These are phyloP conservation scores for Hsuehochloa calcarea DNA, from an alignment of 176 grass and related monocot genomes.

Conservation along the genomic window DNA sequence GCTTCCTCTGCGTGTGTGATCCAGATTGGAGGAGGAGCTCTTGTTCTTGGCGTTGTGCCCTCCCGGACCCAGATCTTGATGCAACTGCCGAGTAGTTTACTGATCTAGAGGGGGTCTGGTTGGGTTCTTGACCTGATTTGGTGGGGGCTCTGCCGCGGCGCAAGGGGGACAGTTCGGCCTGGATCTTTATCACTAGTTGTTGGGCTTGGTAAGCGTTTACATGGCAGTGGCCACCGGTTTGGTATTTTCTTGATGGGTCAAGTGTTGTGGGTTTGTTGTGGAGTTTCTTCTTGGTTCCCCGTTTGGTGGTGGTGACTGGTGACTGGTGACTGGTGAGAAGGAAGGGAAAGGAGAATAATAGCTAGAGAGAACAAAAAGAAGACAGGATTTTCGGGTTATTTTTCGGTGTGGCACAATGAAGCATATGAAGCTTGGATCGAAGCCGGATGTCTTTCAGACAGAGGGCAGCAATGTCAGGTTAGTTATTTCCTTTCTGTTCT, in stretches of 20 bases:
- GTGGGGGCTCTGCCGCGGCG: constrained; percentile 44
- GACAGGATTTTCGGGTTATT: constrained; percentile 18
- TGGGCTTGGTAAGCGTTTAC: constrained; percentile 40
- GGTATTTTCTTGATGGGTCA: constrained; percentile 55
- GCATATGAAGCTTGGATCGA: constrained; percentile 99
- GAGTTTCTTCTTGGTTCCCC: constrained; percentile 33
- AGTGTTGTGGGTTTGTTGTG: constrained; percentile 53
- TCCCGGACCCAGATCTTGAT: constrained; percentile 59
- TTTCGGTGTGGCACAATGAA: constrained; percentile 59
- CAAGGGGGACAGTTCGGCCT: constrained; percentile 42
- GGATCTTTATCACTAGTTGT: constrained; percentile 53
- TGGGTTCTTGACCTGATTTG: constrained; percentile 40
- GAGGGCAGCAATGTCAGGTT: constrained; percentile 78
- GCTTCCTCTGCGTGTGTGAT: constrained; percentile 36
- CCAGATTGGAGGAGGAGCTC: constrained; percentile 39
- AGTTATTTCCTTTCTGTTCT: constrained; percentile 27
- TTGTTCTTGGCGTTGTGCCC: constrained; percentile 41
- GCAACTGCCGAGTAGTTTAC: constrained; percentile 45
- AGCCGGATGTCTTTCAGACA: constrained; percentile 84
- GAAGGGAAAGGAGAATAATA: constrained; percentile 22
- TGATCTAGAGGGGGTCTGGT: constrained; percentile 42
- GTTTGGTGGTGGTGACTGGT: background rate
- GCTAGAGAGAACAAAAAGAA: background rate
- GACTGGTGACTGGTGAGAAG: constrained; percentile 17
- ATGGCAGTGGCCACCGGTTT: constrained; percentile 37